A percentile compares a stretch with the other conserved stretches of the same genome.
phyloP scores from a whole-genome alignment of 2,329 filamentous ascomycete species.

The Aspergillus sp. region DNA sequence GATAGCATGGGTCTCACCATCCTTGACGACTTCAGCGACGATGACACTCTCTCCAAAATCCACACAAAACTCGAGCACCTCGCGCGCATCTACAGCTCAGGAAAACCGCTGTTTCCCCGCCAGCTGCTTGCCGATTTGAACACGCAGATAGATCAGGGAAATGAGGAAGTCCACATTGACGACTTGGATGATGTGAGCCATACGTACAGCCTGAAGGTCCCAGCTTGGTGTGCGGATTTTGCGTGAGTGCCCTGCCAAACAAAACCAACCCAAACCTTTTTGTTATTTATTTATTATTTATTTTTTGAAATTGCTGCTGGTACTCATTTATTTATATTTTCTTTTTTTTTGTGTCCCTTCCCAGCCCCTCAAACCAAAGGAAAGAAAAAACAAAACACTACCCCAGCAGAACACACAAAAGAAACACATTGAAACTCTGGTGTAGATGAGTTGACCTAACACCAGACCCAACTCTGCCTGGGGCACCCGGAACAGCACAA shows the following conservation, averaged over 20 bases:
- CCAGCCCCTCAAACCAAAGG: neutral
- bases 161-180: constrained; percentile 17
- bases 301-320: too few relatives aligned
- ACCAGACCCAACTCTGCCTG: neutral
- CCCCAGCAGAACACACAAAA: too few relatives aligned
- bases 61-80: constrained; percentile 19
- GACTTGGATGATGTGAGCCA: constrained; percentile 18
- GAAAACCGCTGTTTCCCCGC: constrained; percentile 24
- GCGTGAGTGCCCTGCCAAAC: constrained; percentile 11
- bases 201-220: constrained; percentile 19
- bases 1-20: neutral
- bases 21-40: constrained; percentile 4
- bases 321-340: too few relatives aligned
- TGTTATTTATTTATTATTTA: too few relatives aligned
- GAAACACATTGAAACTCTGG: too few relatives aligned
- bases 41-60: constrained; percentile 9
- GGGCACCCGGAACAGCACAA: constrained; percentile 9
- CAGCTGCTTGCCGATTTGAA: constrained; percentile 18
- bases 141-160: constrained; percentile 16
- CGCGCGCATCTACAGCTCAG: constrained; percentile 18
- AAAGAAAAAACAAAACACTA: neutral
- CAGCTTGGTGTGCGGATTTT: constrained; percentile 16
- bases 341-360: neutral
- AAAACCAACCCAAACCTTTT: too few relatives aligned
- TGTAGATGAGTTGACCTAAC: neutral